Percentiles rank a stretch among this genome's conserved stretches.
Evolutionary conservation across 208 protist species (phyloP).

Genomic region (Crithidia fasciculata): DNA sequence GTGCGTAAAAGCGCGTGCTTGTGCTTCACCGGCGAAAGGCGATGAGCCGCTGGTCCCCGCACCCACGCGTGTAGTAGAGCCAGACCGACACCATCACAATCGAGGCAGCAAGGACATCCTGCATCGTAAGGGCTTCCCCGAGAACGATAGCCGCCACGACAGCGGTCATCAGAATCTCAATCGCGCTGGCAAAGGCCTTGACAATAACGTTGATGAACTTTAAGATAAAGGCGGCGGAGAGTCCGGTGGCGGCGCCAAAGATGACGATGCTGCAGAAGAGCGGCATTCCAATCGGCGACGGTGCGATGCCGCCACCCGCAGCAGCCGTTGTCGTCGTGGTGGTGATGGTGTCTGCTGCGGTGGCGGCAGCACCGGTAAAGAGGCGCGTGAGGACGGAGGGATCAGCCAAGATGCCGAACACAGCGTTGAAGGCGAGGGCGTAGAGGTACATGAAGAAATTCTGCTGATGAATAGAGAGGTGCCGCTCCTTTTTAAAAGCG

Average conservation of each 20-base stretch:
- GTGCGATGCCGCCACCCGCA: neutral
- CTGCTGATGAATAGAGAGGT: slow-evolving; percentile 70
- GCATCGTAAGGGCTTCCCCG: slow-evolving; percentile 46
- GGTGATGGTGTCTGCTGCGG: neutral
- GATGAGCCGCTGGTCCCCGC: slow-evolving; percentile 18
- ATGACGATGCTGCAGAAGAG: slow-evolving; percentile 55
- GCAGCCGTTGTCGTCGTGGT: neutral
- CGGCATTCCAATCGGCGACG: neutral
- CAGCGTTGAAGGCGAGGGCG: slow-evolving; percentile 70
- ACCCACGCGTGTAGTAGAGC: slow-evolving; percentile 56
- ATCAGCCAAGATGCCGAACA: slow-evolving; percentile 43
- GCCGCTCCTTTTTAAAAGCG: slow-evolving; percentile 61
- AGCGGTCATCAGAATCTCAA: slow-evolving; percentile 69
- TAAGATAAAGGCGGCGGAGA: slow-evolving; percentile 73
- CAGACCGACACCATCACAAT: slow-evolving; percentile 61
- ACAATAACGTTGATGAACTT: slow-evolving; percentile 86
- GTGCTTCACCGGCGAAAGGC: neutral
- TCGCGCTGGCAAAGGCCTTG: slow-evolving; percentile 67
- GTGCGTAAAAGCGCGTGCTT: neutral
- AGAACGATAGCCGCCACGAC: slow-evolving; percentile 39
- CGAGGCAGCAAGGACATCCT: slow-evolving; percentile 46
- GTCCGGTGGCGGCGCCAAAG: slow-evolving; percentile 46
- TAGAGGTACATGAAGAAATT: slow-evolving; percentile 90
- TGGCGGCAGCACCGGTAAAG: neutral
- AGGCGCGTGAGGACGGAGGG: slow-evolving; percentile 23